A percentile compares a stretch with the other conserved stretches of the same genome.
Evolutionary conservation across 2,329 filamentous ascomycete species (phyloP).

Genomic region (Beauveria rudraprayagi): DNA sequence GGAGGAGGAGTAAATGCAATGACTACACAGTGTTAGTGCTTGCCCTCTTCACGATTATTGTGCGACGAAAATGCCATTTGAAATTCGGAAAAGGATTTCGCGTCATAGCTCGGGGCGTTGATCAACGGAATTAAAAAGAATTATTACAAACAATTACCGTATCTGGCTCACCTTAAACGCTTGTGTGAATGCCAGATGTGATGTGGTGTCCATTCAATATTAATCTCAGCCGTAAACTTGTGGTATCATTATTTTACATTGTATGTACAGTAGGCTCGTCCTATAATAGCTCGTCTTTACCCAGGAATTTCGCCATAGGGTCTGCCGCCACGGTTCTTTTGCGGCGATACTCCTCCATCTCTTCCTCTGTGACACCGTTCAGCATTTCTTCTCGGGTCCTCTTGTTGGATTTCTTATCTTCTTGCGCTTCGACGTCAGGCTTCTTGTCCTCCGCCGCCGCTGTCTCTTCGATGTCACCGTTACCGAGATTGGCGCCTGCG

Average conservation of each 20-base stretch:
- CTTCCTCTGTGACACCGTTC: constrained; percentile 68
- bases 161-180: not conserved
- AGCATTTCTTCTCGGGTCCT: constrained; percentile 72
- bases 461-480: constrained; percentile 18
- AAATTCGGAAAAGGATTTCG: constrained; percentile 29
- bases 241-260: constrained; percentile 14
- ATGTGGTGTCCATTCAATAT: not conserved
- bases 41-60: constrained; percentile 20
- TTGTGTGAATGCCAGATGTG: not conserved
- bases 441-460: constrained; percentile 20
- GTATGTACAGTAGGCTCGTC: constrained; percentile 16
- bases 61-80: constrained; percentile 28
- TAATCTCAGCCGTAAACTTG: not conserved
- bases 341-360: constrained; percentile 77
- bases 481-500: constrained; percentile 33
- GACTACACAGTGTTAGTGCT: constrained; percentile 24
- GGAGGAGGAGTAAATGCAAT: constrained; percentile 61
- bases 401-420: constrained; percentile 46
- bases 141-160: constrained; percentile 21
- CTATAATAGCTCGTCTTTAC: constrained; percentile 56
- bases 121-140: constrained; percentile 35
- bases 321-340: constrained; percentile 68
- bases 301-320: constrained; percentile 77
- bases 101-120: constrained; percentile 46
- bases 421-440: constrained; percentile 20